These are phyloP conservation scores for Rubia balearica DNA, from an alignment of 305 asterid species.

Conservation along the genomic window DNA sequence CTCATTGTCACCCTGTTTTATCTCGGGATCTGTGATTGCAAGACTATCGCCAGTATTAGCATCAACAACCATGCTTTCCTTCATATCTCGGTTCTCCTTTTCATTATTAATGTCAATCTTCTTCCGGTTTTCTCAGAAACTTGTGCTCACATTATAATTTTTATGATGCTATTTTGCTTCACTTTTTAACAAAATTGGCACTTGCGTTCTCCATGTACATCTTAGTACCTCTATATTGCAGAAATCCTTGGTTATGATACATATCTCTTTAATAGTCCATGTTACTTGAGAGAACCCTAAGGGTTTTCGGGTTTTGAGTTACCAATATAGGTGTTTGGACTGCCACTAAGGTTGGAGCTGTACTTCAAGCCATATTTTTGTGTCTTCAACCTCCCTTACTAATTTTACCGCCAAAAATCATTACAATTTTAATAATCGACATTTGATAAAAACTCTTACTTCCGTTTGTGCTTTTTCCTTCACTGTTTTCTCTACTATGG, in stretches of 20 bases:
- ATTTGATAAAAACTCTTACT: conserved; percentile 31
- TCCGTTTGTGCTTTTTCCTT: conserved; percentile 79
- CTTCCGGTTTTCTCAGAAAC: conserved; percentile 52
- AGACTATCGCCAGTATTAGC: conserved; percentile 18
- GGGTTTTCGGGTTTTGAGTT: conserved; percentile 45
- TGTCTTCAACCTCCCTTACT: conserved; percentile 59
- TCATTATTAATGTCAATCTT: conserved; percentile 37
- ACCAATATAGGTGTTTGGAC: conserved; percentile 22
- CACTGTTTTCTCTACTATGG: conserved; percentile 62
- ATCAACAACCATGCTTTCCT: conserved; percentile 25
- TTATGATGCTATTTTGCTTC: conserved; percentile 19
- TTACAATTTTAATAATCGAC: neutral
- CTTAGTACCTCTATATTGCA: conserved; percentile 25
- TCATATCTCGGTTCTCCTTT: conserved; percentile 54
- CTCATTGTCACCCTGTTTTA: conserved; percentile 20
- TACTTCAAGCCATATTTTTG: conserved; percentile 65
- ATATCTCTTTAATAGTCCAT: conserved; percentile 46
- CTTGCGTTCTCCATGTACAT: conserved; percentile 24
- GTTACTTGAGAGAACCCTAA: conserved; percentile 59
- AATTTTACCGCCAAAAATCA: neutral
- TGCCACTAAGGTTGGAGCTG: conserved; percentile 23
- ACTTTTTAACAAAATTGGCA: conserved; percentile 12
- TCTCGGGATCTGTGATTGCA: conserved; percentile 25
- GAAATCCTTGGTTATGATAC: conserved; percentile 67
- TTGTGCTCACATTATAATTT: conserved; percentile 28